Evolutionary conservation across 768 basidiomycete genomes (phyloP), one percentile per base, ranked within the genome.

Genomic region (Melanogaster broomeanus): DNA sequence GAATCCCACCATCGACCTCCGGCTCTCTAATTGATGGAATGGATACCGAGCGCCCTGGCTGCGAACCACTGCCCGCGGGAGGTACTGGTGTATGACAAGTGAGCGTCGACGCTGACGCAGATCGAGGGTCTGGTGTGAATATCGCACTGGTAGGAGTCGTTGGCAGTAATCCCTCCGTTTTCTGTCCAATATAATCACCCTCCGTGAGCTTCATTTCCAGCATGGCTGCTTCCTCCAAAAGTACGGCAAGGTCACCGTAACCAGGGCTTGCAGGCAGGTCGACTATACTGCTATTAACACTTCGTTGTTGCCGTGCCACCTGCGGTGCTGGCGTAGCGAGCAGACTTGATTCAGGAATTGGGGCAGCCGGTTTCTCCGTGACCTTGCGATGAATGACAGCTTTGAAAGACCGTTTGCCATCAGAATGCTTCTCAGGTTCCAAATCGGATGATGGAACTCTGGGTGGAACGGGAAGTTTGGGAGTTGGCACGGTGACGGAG

Each of bases 301-400:
- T 61, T 16, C 67, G 67, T 25, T 65, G 68, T 50, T 71, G 72
- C 34, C 43, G 57, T 24, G 25, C 30, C 8, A 57, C 15, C 43
- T 68, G 70, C 25, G 72, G 70, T 9, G 69, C 63, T 40, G 59
- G 59, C 11, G 59, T 44, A 9, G 58, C 51, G 8, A 53, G 53
- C 28, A 62, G 66, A 41, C 48, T 47, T 6, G 53, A 24, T 21
- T 48, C 28, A 1, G 73, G 72, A 11, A 45, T 46, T 7, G 50
- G 48, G 10, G 61, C 18, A 25, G 60, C 48, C 18, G 62, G 41
- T 2, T 52, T 42, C 45, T 82, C 81, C 4, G 73, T 70, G 24
- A 80, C 73, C 59, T 79, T 84, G 52, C 74, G 67, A 56, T 84
- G 84, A 35, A 85, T 83, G 15, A 84, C 78, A 22, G 83, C 81